Base-by-base conservation (phyloP, 139 green algal genomes). In the Coelastrella sp. region DNA sequence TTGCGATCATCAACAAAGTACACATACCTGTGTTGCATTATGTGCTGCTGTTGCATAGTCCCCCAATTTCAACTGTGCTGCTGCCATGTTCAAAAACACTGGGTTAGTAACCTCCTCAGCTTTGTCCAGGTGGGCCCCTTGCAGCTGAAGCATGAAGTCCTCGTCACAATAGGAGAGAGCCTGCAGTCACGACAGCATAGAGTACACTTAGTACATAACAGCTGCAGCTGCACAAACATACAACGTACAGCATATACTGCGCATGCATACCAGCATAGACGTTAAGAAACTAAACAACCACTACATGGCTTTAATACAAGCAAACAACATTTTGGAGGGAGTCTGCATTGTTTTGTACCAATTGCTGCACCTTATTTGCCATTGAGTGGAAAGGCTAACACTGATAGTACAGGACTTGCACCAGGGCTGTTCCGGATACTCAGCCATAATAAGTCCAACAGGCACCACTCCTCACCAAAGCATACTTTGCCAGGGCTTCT, bases 131-230 rank as follows among this genome's bases (percentile, higher is more conserved):
- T 96, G 90, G 34, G 63, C 75, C 7, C 91, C 95, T 25, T 95
- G 86, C 64, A 97, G 87, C 89, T 98, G 95, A 41, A 96, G 92
- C 78, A 98, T 74, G 35, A 97, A 91, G 87, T 98, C 95, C 63
- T 96, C 92, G 60, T 96, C 90, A 41, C 96, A 57, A 72, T 93
- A 98, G 0, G 91, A 94, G 62, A 97, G 83, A 0, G 91, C 92
- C 88, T 95, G 88, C 15, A 79, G 27, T 7, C n/a, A 66, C 66
- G 27, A 23, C 66, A 74, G 66, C 34, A 50, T 3, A 21, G 45
- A 57, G 45, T 13, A 57, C 11, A 13, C 15, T 9, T 57, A 13
- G 0, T 57, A 13, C 15, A 13, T 9, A 13, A 57, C 45, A 13
- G 45, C 45, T 57, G 45, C 15, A 23, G 45, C 45, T 57, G 45